Evolutionary conservation across 164 flowering plant species (phyloP).

Genomic region (Vitis riparia): DNA sequence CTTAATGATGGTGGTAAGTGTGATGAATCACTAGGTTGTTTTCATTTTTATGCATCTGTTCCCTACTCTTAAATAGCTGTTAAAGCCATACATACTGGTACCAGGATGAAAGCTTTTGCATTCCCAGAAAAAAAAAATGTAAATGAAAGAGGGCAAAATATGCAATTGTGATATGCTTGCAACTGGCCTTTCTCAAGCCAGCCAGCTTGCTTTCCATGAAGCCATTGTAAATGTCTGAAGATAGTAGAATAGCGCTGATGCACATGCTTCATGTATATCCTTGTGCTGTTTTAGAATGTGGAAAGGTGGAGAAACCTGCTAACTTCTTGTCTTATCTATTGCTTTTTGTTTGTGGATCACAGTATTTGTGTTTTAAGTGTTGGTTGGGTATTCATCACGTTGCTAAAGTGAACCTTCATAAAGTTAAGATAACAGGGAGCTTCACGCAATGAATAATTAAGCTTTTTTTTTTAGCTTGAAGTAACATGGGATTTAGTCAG

Average conservation of each 20-base stretch:
- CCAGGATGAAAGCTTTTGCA: too few relatives aligned
- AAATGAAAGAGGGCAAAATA: too few relatives aligned
- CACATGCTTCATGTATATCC: background rate
- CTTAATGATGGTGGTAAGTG: constrained; percentile 46
- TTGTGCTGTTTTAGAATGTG: background rate
- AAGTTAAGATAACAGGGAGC: background rate
- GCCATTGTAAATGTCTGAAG: too few relatives aligned
- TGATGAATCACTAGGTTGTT: background rate
- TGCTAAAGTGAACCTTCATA: background rate
- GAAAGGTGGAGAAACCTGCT: background rate
- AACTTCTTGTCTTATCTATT: background rate
- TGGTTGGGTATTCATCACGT: too few relatives aligned
- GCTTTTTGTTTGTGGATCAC: background rate
- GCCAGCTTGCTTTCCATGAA: too few relatives aligned
- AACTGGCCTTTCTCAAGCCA: too few relatives aligned
- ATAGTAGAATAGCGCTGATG: background rate
- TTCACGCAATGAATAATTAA: background rate
- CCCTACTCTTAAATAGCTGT: background rate
- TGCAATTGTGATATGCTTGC: too few relatives aligned
- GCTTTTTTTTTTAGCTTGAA: background rate
- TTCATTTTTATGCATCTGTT: background rate
- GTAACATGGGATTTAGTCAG: background rate
- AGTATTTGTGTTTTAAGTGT: background rate
- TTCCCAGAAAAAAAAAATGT: too few relatives aligned
- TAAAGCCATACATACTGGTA: too few relatives aligned